phyloP scores from a whole-genome alignment of 2,329 filamentous ascomycete species.

The Aspergillus sp. region DNA sequence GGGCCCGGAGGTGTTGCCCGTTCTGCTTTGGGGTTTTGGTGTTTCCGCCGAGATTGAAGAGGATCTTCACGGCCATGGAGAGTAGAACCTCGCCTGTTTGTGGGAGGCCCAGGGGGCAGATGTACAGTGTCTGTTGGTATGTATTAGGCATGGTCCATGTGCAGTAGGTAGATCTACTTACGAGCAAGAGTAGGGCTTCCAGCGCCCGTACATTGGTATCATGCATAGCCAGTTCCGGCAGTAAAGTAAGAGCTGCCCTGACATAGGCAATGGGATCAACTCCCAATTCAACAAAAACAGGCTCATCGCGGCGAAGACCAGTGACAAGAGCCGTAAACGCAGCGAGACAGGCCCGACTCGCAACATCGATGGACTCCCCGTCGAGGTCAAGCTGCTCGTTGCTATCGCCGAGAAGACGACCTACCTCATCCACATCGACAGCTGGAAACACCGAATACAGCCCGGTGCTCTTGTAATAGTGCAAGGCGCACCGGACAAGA shows the following conservation, averaged over 20 bases:
- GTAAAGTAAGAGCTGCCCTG: constrained; percentile 16
- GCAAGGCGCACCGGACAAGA: constrained; percentile 18
- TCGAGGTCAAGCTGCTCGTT: background rate
- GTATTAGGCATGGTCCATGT: background rate
- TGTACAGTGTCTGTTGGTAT: constrained; percentile 18
- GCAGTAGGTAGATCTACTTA: constrained; percentile 7
- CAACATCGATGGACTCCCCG: constrained; percentile 1
- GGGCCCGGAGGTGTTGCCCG: constrained; percentile 18
- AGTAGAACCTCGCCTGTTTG: constrained; percentile 23
- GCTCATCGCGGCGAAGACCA: constrained; percentile 21
- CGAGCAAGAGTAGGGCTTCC: constrained; percentile 24
- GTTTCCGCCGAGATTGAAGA: constrained; percentile 24
- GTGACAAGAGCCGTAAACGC: constrained; percentile 28
- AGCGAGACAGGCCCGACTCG: constrained; percentile 21
- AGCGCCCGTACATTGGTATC: constrained; percentile 19
- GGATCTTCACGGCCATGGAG: constrained; percentile 21
- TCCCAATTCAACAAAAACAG: constrained; percentile 20
- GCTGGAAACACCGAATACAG: constrained; percentile 28
- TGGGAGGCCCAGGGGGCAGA: constrained; percentile 24
- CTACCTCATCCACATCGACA: constrained; percentile 18
- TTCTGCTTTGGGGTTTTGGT: background rate
- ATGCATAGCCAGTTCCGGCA: constrained; percentile 24
- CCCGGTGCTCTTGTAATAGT: constrained; percentile 20
- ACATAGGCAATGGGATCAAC: constrained; percentile 21
- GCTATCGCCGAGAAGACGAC: constrained; percentile 4